A percentile compares a stretch with the other conserved stretches of the same genome.
phyloP scores from a whole-genome alignment of 2,329 filamentous ascomycete genomes.

The Zymoseptoria brevis region DNA sequence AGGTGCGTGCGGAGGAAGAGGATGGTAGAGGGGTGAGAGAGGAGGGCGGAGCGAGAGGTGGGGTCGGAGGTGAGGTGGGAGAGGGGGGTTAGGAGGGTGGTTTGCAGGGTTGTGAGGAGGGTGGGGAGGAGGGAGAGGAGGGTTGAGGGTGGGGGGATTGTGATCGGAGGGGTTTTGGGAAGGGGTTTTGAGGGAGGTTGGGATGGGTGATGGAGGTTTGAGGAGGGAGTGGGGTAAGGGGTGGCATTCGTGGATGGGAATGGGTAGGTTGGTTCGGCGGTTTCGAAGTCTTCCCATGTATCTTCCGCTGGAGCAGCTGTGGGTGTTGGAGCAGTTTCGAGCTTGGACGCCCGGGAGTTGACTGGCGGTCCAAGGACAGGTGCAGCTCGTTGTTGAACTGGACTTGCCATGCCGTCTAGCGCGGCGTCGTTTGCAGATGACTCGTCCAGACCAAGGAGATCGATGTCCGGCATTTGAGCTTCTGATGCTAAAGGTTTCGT shows the following conservation, averaged over 20 bases:
- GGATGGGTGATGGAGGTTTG: neutral
- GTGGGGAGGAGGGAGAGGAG: constrained; percentile 69
- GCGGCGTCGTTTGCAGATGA: constrained; percentile 5
- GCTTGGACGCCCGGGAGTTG: constrained; percentile 18
- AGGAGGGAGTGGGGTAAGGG: no score
- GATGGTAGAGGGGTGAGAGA: constrained; percentile 52
- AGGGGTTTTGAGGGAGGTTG: neutral
- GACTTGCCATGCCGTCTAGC: constrained; percentile 3
- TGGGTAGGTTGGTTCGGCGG: constrained; percentile 9
- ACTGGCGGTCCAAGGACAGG: constrained; percentile 8
- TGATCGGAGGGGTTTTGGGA: constrained; percentile 56
- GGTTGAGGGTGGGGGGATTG: constrained; percentile 80
- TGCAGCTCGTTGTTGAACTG: constrained; percentile 6
- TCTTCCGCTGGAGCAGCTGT: constrained; percentile 23
- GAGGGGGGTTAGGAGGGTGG: constrained; percentile 58
- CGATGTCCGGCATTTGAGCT: constrained; percentile 15
- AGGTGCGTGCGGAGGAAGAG: constrained; percentile 59
- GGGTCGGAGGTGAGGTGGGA: constrained; percentile 29
- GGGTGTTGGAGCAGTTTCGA: constrained; percentile 24
- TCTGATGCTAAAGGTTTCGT: neutral
- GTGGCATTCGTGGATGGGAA: neutral
- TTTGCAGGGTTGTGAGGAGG: constrained; percentile 58
- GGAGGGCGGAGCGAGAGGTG: constrained; percentile 54
- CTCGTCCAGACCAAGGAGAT: constrained; percentile 26
- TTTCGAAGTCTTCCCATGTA: constrained; percentile 40